Percentiles rank a stretch among this genome's conserved stretches.
Conservation (phyloP, 805 yeast species). For the Saccharomycopsis fermentans region DNA sequence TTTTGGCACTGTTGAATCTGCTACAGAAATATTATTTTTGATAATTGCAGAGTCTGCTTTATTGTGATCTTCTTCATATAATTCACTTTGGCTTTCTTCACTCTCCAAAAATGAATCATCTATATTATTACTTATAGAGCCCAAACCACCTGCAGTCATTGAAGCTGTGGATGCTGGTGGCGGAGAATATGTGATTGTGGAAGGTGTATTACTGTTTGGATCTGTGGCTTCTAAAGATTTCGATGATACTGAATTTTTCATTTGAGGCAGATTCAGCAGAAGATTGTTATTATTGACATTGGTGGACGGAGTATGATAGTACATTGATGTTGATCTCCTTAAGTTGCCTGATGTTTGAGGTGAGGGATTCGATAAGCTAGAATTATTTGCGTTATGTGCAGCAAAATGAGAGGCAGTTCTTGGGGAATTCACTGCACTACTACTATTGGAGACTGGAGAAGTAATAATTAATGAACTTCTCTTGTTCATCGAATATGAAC, state of each 20-base stretch:
- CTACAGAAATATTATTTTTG: not conserved
- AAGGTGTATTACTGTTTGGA: conserved; percentile 1
- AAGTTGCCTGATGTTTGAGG: conserved; percentile 1
- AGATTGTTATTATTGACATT: not conserved
- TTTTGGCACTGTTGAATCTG: not conserved
- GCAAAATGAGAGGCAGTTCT: not conserved
- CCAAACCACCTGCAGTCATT: not conserved
- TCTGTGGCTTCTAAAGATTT: not conserved
- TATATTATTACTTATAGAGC: not conserved
- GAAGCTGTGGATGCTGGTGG: not conserved
- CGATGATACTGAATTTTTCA: not conserved
- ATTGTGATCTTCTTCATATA: not conserved
- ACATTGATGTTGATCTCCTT: conserved; percentile 9
- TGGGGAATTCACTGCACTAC: conserved; percentile 4
- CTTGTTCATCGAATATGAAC: conserved; percentile 1
- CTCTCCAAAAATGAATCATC: not conserved
- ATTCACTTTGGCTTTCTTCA: not conserved
- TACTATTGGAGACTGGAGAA: conserved; percentile 1
- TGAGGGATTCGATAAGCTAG: not conserved
- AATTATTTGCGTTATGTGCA: not conserved
- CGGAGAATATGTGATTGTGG: not conserved
- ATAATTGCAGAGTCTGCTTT: not conserved
- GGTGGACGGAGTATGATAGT: not conserved
- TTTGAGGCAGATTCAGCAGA: not conserved
- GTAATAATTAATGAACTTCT: not conserved